Conservation (phyloP, 73 alveolate species). For the Blepharisma japonicum region DNA sequence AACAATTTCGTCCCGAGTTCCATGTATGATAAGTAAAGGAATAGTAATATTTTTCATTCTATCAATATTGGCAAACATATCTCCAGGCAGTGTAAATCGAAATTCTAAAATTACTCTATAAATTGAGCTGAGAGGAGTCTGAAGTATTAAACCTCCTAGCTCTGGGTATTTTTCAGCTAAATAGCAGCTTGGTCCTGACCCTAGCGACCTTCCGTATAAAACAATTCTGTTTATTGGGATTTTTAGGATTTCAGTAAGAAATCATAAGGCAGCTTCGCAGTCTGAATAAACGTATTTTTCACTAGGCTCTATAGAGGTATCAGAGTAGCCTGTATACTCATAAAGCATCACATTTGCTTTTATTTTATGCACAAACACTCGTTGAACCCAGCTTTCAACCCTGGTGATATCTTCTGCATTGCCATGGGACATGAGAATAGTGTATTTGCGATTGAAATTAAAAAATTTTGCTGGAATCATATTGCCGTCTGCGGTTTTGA, state of each 20-base stretch:
- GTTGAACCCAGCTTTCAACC: slow-evolving; percentile 44
- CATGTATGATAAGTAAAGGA: slow-evolving; percentile 75
- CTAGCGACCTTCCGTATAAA: slow-evolving; percentile 74
- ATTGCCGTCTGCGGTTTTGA: not conserved
- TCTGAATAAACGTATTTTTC: slow-evolving; percentile 64
- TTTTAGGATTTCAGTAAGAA: slow-evolving; percentile 51
- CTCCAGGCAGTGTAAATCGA: slow-evolving; percentile 75
- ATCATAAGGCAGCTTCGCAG: slow-evolving; percentile 69
- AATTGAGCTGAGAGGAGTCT: slow-evolving; percentile 55
- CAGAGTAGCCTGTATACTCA: slow-evolving; percentile 54
- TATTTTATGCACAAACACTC: slow-evolving; percentile 19
- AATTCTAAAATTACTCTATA: slow-evolving; percentile 72
- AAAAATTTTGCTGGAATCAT: slow-evolving; percentile 22
- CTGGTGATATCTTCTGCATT: slow-evolving; percentile 61
- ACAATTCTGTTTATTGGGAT: slow-evolving; percentile 50
- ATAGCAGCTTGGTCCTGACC: slow-evolving; percentile 80
- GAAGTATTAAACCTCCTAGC: slow-evolving; percentile 68
- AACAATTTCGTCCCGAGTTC: slow-evolving; percentile 77
- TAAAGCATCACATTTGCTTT: slow-evolving; percentile 44
- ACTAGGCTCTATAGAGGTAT: slow-evolving; percentile 39
- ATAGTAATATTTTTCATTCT: slow-evolving; percentile 58
- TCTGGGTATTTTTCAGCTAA: slow-evolving; percentile 67
- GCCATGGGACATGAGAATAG: slow-evolving; percentile 65
- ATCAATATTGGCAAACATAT: slow-evolving; percentile 82
- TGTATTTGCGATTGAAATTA: slow-evolving; percentile 43